phyloP scores from a whole-genome alignment of 2,329 filamentous ascomycete species.

The Raffaelea ambrosiae region DNA sequence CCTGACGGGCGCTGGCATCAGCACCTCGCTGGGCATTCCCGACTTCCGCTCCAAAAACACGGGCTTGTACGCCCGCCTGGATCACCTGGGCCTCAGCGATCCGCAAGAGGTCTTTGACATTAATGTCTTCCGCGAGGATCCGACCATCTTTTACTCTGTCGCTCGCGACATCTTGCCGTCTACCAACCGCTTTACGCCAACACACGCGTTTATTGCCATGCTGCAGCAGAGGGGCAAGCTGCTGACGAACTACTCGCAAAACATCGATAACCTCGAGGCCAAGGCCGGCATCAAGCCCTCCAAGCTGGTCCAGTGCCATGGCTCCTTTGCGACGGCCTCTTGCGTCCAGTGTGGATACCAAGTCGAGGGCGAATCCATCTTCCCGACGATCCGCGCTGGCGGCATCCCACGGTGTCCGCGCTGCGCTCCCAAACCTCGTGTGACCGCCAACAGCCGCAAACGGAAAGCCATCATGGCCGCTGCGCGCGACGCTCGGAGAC shows the following conservation, averaged over 20 bases:
- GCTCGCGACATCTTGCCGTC: slow-evolving; percentile 84
- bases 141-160: slow-evolving; percentile 81
- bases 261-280: slow-evolving; percentile 93
- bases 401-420: slow-evolving; percentile 68
- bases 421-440: slow-evolving; percentile 45
- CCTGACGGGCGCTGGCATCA: slow-evolving; percentile 92
- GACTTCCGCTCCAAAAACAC: slow-evolving; percentile 93
- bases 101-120: slow-evolving; percentile 97
- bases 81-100: slow-evolving; percentile 67
- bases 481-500: neutral
- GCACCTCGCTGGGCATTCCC: slow-evolving; percentile 90
- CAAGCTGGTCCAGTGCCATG: slow-evolving; percentile 92
- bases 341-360: slow-evolving; percentile 75
- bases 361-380: slow-evolving; percentile 69
- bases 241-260: slow-evolving; percentile 95
- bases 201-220: slow-evolving; percentile 86
- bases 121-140: slow-evolving; percentile 74
- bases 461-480: slow-evolving; percentile 35
- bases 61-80: slow-evolving; percentile 81
- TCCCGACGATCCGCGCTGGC: slow-evolving; percentile 67
- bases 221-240: slow-evolving; percentile 83
- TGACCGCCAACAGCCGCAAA: slow-evolving; percentile 39
- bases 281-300: slow-evolving; percentile 73
- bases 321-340: slow-evolving; percentile 85
- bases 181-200: slow-evolving; percentile 75